These are phyloP conservation scores for Malania oleifera DNA, from an alignment of 164 flowering plant species.

Conservation along the genomic window DNA sequence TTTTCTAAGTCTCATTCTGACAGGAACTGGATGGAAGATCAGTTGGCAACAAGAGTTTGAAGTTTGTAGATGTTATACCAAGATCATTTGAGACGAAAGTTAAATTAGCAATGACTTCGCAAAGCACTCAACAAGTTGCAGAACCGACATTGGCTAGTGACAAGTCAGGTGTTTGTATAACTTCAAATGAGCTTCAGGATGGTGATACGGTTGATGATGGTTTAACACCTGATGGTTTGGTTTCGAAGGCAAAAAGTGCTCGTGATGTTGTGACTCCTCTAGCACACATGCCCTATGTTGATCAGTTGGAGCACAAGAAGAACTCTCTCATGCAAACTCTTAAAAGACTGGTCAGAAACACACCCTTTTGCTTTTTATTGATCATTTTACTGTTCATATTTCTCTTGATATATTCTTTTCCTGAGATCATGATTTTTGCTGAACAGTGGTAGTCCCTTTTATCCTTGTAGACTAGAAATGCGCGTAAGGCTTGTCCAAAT, in stretches of 20 bases:
- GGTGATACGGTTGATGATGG: conserved; percentile 23
- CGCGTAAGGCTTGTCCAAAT: conserved; percentile 87
- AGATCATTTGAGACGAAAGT: conserved; percentile 54
- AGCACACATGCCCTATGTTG: conserved; percentile 72
- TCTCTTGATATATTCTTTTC: background rate
- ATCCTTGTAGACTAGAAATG: conserved; percentile 68
- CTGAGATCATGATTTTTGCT: background rate
- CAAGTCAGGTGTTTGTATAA: conserved; percentile 11
- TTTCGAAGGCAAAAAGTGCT: conserved; percentile 46
- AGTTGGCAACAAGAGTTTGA: conserved; percentile 62
- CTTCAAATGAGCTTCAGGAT: conserved; percentile 22
- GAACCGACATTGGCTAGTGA: conserved; percentile 15
- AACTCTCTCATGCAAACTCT: conserved; percentile 57
- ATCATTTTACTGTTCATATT: background rate
- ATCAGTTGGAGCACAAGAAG: conserved; percentile 88
- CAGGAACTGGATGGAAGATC: conserved; percentile 72
- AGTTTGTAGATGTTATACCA: conserved; percentile 70
- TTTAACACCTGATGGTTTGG: conserved; percentile 18
- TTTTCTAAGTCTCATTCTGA: conserved; percentile 11
- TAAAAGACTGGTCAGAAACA: conserved; percentile 61
- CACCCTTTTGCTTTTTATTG: background rate
- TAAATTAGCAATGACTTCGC: conserved; percentile 17
- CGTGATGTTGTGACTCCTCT: conserved; percentile 89
- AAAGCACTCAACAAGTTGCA: conserved; percentile 8
- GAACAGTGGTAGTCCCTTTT: background rate